These are phyloP conservation scores for Exophiala lecanii-corni DNA, from an alignment of 2,329 filamentous ascomycete species.

Conservation along the genomic window DNA sequence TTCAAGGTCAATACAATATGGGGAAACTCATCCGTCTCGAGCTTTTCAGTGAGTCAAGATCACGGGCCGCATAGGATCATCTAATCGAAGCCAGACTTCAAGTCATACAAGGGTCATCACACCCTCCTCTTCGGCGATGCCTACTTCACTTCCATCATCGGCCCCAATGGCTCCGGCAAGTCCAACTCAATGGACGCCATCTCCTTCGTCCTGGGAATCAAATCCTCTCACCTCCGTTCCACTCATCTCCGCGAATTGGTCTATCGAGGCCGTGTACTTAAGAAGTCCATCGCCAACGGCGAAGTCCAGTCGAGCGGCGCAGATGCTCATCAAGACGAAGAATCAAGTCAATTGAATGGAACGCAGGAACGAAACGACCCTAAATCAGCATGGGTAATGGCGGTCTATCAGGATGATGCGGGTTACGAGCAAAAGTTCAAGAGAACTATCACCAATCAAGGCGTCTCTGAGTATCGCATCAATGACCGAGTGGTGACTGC, in stretches of 20 bases:
- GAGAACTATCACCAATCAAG: slow-evolving; percentile 81
- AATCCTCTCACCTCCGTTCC: slow-evolving; percentile 95
- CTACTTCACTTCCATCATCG: slow-evolving; percentile 98
- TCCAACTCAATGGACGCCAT: slow-evolving; percentile 99
- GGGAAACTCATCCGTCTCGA: slow-evolving; percentile 94
- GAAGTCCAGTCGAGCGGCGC: slow-evolving; percentile 56
- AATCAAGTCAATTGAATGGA: slow-evolving; percentile 56
- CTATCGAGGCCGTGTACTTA: slow-evolving; percentile 89
- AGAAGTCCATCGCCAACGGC: slow-evolving; percentile 86
- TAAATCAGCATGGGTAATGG: slow-evolving; percentile 97
- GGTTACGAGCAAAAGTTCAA: slow-evolving; percentile 96
- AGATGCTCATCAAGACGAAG: slow-evolving; percentile 61
- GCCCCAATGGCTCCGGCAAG: slow-evolving; percentile 98
- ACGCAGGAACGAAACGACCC: slow-evolving; percentile 67
- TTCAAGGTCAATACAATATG: slow-evolving; percentile 56
- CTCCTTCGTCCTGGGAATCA: slow-evolving; percentile 96
- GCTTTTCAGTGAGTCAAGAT: slow-evolving; percentile 68
- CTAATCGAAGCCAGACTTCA: slow-evolving; percentile 68
- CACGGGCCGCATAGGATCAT: slow-evolving; percentile 11
- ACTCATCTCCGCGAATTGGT: slow-evolving; percentile 90
- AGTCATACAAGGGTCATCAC: slow-evolving; percentile 98
- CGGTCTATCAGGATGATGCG: slow-evolving; percentile 95
- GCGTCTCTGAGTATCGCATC: slow-evolving; percentile 92
- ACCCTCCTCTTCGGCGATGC: slow-evolving; percentile 91
- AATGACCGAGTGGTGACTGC: slow-evolving; percentile 86